A percentile compares a stretch with the other conserved stretches of the same genome.
Conservation (phyloP, 306 rosid species). For the Abrus pulchellus region DNA sequence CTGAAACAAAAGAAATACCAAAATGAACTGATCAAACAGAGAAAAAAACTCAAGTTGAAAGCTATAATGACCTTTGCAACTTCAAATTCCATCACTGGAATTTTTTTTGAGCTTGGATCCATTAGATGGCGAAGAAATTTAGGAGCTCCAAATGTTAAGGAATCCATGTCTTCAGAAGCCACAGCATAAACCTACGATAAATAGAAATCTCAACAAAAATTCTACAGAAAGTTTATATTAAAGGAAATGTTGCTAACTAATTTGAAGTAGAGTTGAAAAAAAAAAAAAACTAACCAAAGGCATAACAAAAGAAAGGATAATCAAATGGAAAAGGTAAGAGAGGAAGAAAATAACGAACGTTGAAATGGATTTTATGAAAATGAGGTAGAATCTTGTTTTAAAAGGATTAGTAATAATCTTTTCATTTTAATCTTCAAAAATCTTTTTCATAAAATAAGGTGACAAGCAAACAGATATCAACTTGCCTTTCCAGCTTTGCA, state of each 20-base stretch:
- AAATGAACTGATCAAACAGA: conserved; percentile 39
- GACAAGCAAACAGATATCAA: conserved; percentile 37
- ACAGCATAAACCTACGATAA: conserved; percentile 83
- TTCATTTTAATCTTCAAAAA: conserved; percentile 32
- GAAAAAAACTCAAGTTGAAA: conserved; percentile 24
- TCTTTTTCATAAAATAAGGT: conserved; percentile 32
- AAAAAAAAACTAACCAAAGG: conserved; percentile 24
- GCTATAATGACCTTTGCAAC: conserved; percentile 74
- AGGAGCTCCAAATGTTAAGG: conserved; percentile 93
- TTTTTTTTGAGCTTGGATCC: conserved; percentile 98
- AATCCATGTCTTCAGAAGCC: conserved; percentile 99
- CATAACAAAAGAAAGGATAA: conserved; percentile 23
- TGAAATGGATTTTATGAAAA: background rate
- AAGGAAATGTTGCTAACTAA: conserved; percentile 24
- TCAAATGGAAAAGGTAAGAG: background rate
- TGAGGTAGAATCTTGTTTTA: background rate
- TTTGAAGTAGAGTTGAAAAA: conserved; percentile 16
- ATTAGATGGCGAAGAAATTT: conserved; percentile 94
- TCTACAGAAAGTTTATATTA: background rate
- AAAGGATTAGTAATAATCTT: conserved; percentile 32
- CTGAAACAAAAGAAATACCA: conserved; percentile 59
- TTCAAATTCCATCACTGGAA: conserved; percentile 98
- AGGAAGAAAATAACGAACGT: conserved; percentile 6
- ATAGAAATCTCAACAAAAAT: conserved; percentile 34
- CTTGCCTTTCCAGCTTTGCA: conserved; percentile 94